Conservation (phyloP, 768 basidiomycete species). For the Lactifluus subvellereus region DNA sequence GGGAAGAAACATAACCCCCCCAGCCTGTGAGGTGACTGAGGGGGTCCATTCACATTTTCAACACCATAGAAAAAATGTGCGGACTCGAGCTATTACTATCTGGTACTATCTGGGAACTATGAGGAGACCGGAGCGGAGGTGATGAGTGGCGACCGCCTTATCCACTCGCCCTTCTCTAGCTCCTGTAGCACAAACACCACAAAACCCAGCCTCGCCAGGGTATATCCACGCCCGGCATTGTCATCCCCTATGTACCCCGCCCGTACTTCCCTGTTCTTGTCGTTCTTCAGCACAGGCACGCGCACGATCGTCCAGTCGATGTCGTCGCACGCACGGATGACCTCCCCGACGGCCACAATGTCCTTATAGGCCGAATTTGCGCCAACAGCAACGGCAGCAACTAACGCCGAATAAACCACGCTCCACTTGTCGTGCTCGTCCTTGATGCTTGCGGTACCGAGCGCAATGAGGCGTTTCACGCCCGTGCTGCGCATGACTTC, state of each 20-base stretch:
- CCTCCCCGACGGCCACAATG: constrained; percentile 57
- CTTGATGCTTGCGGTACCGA: constrained; percentile 60
- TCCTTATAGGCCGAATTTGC: constrained; percentile 60
- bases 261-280: constrained; percentile 39
- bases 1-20: too few relatives aligned
- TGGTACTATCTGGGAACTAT: background rate
- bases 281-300: constrained; percentile 56
- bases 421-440: constrained; percentile 57
- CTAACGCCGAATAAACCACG: constrained; percentile 39
- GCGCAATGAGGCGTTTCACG: constrained; percentile 55
- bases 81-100: too few relatives aligned
- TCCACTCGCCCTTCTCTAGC: constrained; percentile 54
- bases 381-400: constrained; percentile 36
- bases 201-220: constrained; percentile 52
- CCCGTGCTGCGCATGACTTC: constrained; percentile 46
- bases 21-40: too few relatives aligned
- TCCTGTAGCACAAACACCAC: constrained; percentile 56
- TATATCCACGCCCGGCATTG: constrained; percentile 35
- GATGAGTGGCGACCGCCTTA: constrained; percentile 40
- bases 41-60: too few relatives aligned
- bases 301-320: constrained; percentile 67
- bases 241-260: constrained; percentile 69
- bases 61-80: too few relatives aligned
- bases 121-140: constrained; percentile 28
- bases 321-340: constrained; percentile 44